Evolutionary conservation across 2,329 filamentous ascomycete genomes (phyloP).

Genomic region (Xylariaceae sp.): DNA sequence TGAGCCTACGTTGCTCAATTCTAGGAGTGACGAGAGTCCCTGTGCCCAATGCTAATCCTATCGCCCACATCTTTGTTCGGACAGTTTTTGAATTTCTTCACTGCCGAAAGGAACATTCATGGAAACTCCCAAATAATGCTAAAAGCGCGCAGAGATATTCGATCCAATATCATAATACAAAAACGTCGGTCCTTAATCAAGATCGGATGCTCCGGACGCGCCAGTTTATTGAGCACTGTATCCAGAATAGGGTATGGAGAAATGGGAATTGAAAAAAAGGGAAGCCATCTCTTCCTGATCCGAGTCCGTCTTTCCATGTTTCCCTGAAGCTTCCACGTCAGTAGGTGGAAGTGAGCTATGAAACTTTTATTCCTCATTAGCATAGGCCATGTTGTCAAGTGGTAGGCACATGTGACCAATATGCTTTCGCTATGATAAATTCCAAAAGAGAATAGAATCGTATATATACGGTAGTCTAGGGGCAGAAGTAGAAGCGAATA

Average conservation of each 20-base stretch:
- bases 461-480: constrained; percentile 23
- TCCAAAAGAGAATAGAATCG: neutral
- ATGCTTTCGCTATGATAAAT: neutral
- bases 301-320: neutral
- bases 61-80: neutral
- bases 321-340: neutral
- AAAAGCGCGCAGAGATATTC: neutral
- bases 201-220: constrained; percentile 15
- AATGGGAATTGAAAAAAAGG: constrained; percentile 1
- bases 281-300: constrained; percentile 2
- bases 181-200: constrained; percentile 9
- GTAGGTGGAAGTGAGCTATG: neutral
- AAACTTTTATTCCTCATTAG: constrained; percentile 5
- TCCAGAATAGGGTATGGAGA: neutral
- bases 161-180: constrained; percentile 21
- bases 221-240: neutral
- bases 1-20: neutral
- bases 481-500: neutral
- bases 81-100: constrained; percentile 6
- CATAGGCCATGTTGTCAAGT: neutral
- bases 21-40: too few species aligned
- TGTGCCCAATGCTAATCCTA: neutral
- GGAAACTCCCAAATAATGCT: constrained; percentile 25
- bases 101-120: neutral
- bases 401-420: constrained; percentile 1